Conservation (phyloP, 164 flowering plant species). For the Umbellularia californica region DNA sequence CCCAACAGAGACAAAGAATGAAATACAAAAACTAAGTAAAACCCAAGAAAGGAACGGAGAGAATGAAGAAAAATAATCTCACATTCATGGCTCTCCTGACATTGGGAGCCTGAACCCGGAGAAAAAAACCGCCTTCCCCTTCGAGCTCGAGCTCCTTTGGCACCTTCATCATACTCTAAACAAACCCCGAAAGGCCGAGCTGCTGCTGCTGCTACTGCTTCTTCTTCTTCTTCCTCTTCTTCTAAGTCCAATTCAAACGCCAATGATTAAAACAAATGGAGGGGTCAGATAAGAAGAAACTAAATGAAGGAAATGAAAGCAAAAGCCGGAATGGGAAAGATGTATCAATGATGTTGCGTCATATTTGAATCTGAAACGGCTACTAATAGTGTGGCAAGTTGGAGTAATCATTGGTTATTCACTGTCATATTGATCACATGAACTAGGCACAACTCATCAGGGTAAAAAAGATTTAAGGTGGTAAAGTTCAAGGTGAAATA, state of each 20-base stretch:
- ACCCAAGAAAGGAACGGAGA: neutral
- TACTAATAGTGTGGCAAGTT: no score
- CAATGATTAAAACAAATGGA: neutral
- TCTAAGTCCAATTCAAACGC: neutral
- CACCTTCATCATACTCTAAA: conserved; percentile 40
- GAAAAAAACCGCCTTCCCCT: conserved; percentile 18
- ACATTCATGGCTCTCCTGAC: conserved; percentile 37
- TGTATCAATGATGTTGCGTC: neutral
- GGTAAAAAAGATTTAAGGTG: no score
- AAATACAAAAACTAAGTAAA: neutral
- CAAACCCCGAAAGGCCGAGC: conserved; percentile 21
- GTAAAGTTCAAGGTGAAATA: no score
- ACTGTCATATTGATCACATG: no score
- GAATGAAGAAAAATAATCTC: conserved; percentile 4
- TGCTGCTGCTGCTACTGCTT: no score
- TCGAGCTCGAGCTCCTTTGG: conserved; percentile 39
- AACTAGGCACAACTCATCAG: no score
- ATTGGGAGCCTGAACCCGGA: conserved; percentile 49
- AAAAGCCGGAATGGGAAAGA: neutral
- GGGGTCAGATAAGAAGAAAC: neutral
- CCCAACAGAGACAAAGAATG: no score
- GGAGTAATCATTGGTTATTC: no score
- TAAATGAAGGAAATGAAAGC: neutral
- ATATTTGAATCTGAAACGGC: no score
- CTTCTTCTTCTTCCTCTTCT: no score